Percentiles rank a stretch among this genome's conserved stretches.
These are phyloP conservation scores for Annulohypoxylon maeteangense DNA, from an alignment of 495 filamentous ascomycete species.

Conservation along the genomic window DNA sequence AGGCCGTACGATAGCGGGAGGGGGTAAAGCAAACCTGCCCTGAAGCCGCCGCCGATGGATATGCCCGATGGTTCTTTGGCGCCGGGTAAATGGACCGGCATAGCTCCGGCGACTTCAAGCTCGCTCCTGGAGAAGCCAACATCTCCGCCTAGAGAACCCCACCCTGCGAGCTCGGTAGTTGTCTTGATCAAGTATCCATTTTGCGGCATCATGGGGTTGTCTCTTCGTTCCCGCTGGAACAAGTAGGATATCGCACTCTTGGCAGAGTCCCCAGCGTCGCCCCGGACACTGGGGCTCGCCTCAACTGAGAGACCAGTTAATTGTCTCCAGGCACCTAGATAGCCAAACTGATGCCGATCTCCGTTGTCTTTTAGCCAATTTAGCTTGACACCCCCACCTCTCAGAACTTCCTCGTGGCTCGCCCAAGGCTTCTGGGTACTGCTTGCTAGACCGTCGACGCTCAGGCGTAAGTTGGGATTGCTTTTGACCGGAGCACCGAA, in stretches of 20 bases:
- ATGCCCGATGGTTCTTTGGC: slow-evolving; percentile 76
- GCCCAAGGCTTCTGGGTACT: slow-evolving; percentile 89
- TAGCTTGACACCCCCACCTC: slow-evolving; percentile 79
- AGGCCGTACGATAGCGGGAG: slow-evolving; percentile 67
- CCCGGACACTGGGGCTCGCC: slow-evolving; percentile 82
- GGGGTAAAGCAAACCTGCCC: slow-evolving; percentile 67
- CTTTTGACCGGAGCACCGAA: slow-evolving; percentile 82
- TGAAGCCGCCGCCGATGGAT: slow-evolving; percentile 60
- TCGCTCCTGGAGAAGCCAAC: slow-evolving; percentile 91
- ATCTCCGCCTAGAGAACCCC: slow-evolving; percentile 85
- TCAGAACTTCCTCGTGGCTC: slow-evolving; percentile 90
- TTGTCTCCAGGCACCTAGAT: slow-evolving; percentile 87
- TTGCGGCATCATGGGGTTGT: slow-evolving; percentile 84
- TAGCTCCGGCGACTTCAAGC: slow-evolving; percentile 77
- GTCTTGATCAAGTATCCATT: slow-evolving; percentile 81
- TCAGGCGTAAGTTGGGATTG: slow-evolving; percentile 80
- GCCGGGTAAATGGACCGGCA: slow-evolving; percentile 76
- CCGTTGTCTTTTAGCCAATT: slow-evolving; percentile 71
- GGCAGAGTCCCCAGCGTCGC: slow-evolving; percentile 88
- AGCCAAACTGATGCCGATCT: slow-evolving; percentile 78
- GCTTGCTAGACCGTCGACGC: slow-evolving; percentile 80
- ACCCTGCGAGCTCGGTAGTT: slow-evolving; percentile 84
- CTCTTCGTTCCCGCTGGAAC: slow-evolving; percentile 79
- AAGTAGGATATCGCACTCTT: slow-evolving; percentile 87
- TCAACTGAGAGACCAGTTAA: slow-evolving; percentile 76